A percentile compares a stretch with the other conserved stretches of the same genome.
Evolutionary conservation across 352 stramenopile genomes (phyloP).

Genomic region (Thraustochytrium aureum): DNA sequence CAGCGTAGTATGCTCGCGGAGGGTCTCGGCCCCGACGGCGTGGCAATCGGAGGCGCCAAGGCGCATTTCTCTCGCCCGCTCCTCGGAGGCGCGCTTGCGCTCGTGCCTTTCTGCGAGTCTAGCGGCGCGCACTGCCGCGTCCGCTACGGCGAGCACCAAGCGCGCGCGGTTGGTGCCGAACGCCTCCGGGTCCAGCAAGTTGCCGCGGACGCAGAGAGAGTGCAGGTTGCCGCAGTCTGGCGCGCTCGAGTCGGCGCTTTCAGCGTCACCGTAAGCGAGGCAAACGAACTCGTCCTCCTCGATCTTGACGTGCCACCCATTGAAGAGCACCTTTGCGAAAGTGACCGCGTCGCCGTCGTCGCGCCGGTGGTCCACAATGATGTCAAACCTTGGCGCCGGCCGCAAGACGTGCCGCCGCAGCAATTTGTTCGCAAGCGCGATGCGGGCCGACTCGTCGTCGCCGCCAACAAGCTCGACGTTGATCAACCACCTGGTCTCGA

Average conservation of each 20-base stretch:
- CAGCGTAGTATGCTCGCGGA: not conserved
- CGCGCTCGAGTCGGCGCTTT: not conserved
- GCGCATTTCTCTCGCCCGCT: not conserved
- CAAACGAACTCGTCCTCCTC: not conserved
- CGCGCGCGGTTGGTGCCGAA: not conserved
- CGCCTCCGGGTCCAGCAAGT: not conserved
- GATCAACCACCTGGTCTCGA: not conserved
- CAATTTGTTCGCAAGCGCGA: not conserved
- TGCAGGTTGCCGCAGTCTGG: not conserved
- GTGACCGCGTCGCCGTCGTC: not conserved
- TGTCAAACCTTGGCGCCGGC: not conserved
- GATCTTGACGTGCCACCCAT: constrained; percentile 2
- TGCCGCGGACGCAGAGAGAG: not conserved
- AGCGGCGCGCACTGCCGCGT: not conserved
- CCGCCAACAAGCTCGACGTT: not conserved
- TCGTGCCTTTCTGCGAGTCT: not conserved
- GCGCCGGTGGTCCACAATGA: not conserved
- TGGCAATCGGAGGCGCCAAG: not conserved
- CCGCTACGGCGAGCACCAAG: not conserved
- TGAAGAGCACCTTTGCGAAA: not conserved
- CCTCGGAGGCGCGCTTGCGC: not conserved
- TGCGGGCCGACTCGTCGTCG: not conserved
- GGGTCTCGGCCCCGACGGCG: not conserved
- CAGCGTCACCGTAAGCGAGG: not conserved
- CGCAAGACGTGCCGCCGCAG: not conserved